Evolutionary conservation across 2,329 filamentous ascomycete genomes (phyloP).

Genomic region (Paecilomyces fulvus): DNA sequence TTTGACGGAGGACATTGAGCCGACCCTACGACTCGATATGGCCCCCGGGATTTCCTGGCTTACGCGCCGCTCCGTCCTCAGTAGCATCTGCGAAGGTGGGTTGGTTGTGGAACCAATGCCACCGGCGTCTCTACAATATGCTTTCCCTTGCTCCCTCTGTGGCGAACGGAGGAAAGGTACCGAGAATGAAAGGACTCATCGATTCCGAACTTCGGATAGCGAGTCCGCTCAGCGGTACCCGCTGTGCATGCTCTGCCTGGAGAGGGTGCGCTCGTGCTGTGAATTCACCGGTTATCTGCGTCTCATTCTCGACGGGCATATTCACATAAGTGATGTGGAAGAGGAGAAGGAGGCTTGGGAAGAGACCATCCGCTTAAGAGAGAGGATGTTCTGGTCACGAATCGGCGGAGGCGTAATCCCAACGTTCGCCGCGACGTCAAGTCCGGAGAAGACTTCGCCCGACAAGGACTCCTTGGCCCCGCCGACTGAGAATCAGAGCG

Average conservation of each 20-base stretch:
- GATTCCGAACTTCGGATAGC: constrained; percentile 80
- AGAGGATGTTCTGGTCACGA: constrained; percentile 95
- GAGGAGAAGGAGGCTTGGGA: constrained; percentile 89
- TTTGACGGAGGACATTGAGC: constrained; percentile 85
- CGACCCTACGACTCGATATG: constrained; percentile 78
- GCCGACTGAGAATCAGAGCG: constrained; percentile 1
- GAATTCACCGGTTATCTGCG: constrained; percentile 88
- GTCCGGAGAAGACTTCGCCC: constrained; percentile 13
- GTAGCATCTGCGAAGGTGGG: constrained; percentile 72
- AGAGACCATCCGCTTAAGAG: constrained; percentile 78
- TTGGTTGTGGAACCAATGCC: constrained; percentile 85
- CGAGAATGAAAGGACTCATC: constrained; percentile 67
- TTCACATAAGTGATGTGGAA: constrained; percentile 73
- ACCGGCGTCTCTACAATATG: constrained; percentile 42
- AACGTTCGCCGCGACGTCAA: constrained; percentile 31
- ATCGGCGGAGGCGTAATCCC: constrained; percentile 88
- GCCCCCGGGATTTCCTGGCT: constrained; percentile 92
- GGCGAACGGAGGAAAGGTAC: constrained; percentile 70
- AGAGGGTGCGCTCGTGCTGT: constrained; percentile 75
- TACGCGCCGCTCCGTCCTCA: constrained; percentile 74
- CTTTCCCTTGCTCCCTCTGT: constrained; percentile 72
- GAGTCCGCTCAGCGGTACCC: constrained; percentile 84
- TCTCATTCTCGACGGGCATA: constrained; percentile 86
- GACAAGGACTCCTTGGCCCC: neutral
- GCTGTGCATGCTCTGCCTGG: constrained; percentile 79